phyloP scores from a whole-genome alignment of 257 asterid genomes.

The Solanum tarapatanum region DNA sequence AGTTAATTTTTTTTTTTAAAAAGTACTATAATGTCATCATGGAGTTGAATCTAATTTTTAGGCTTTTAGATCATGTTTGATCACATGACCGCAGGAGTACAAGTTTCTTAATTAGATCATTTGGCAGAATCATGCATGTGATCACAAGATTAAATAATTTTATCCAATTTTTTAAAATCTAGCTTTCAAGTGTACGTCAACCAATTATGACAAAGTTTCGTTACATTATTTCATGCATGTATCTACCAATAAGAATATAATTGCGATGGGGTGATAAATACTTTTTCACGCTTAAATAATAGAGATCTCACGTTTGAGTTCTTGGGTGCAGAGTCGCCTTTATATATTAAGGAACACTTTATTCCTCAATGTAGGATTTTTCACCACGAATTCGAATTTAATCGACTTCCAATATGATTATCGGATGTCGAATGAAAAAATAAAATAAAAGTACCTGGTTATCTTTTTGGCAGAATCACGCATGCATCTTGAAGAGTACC shows the following conservation, averaged over 20 bases:
- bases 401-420: accelerated
- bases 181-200: background rate
- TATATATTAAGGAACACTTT: background rate
- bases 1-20: too few species aligned
- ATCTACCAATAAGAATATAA: background rate
- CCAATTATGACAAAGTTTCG: background rate
- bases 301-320: accelerated
- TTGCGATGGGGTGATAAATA: background rate
- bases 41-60: background rate
- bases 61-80: background rate
- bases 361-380: accelerated
- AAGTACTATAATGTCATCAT: background rate
- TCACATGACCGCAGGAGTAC: background rate
- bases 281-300: too few species aligned
- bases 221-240: background rate
- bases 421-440: too few species aligned
- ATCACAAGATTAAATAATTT: background rate
- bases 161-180: background rate
- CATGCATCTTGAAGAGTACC: background rate
- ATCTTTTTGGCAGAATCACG: background rate
- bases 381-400: too few species aligned
- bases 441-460: background rate
- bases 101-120: background rate
- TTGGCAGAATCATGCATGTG: background rate
- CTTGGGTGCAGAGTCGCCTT: accelerated